A percentile compares a stretch with the other conserved stretches of the same genome.
Evolutionary conservation across 176 grass and related monocot species (phyloP).

Genomic region (Otatea glauca): DNA sequence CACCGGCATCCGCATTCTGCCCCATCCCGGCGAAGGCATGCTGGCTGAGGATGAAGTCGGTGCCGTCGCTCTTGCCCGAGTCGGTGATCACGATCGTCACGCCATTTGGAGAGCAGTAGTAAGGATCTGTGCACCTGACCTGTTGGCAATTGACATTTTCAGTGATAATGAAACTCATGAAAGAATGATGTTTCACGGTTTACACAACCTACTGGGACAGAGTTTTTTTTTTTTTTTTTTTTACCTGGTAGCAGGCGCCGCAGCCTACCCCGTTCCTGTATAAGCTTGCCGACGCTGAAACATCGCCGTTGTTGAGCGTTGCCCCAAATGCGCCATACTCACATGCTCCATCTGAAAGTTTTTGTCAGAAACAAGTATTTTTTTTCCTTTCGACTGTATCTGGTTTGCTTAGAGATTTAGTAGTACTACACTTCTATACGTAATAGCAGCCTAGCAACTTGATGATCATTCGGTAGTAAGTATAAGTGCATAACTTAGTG

Average conservation of each 20-base stretch:
- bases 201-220: not conserved
- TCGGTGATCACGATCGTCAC: slow-evolving; percentile 57
- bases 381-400: not conserved
- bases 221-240: slow-evolving; percentile 43
- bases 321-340: slow-evolving; percentile 62
- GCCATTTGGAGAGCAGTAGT: slow-evolving; percentile 50
- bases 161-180: not conserved
- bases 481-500: not conserved
- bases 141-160: slow-evolving; percentile 16
- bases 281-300: slow-evolving; percentile 62
- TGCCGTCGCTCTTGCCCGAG: slow-evolving; percentile 30
- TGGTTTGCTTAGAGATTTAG: not conserved
- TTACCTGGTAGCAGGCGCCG: slow-evolving; percentile 74
- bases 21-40: slow-evolving; percentile 56
- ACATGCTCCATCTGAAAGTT: slow-evolving; percentile 58
- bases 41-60: slow-evolving; percentile 67
- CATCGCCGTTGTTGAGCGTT: slow-evolving; percentile 58
- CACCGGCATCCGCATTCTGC: slow-evolving; percentile 50
- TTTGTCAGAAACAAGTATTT: not conserved
- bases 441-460: not conserved
- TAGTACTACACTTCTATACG: not conserved
- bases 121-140: slow-evolving; percentile 54
- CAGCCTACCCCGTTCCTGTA: slow-evolving; percentile 82
- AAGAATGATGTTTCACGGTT: not conserved
- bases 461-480: not conserved